Percentiles rank a stretch among this genome's conserved stretches.
phyloP scores from a whole-genome alignment of 768 basidiomycete species.

The Amanita pallidorosea region DNA sequence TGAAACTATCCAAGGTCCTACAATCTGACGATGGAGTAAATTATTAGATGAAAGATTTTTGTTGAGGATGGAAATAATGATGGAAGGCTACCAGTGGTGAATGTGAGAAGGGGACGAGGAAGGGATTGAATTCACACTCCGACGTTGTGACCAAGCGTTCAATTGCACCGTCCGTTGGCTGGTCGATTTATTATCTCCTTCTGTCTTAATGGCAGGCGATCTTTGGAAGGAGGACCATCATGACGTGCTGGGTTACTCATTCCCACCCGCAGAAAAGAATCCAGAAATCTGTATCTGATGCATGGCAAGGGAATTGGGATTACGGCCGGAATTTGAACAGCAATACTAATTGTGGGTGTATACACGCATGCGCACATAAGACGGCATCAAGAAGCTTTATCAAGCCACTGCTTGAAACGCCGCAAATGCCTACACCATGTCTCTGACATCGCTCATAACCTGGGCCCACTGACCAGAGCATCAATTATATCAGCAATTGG shows the following conservation, averaged over 20 bases:
- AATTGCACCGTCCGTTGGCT: not conserved
- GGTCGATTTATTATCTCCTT: not conserved
- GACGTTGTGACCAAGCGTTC: conserved; percentile 14
- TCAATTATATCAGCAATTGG: not conserved
- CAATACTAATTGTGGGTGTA: too few relatives aligned
- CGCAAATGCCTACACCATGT: too few relatives aligned
- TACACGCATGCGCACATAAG: too few relatives aligned
- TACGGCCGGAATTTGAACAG: too few relatives aligned
- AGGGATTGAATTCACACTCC: conserved; percentile 30
- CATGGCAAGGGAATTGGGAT: too few relatives aligned
- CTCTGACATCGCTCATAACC: not conserved
- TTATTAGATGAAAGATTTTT: conserved; percentile 12
- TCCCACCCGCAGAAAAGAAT: too few relatives aligned
- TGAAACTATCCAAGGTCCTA: conserved; percentile 12
- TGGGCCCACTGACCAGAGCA: not conserved
- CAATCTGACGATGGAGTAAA: conserved; percentile 12
- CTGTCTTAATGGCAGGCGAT: too few relatives aligned
- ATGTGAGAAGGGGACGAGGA: conserved; percentile 30
- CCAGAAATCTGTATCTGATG: too few relatives aligned
- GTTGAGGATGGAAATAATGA: not conserved
- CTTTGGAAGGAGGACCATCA: too few relatives aligned
- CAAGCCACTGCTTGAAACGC: too few relatives aligned
- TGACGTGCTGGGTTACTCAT: too few relatives aligned
- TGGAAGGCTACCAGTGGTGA: conserved; percentile 18
- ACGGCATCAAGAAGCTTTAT: too few relatives aligned